phyloP scores from a whole-genome alignment of 768 basidiomycete species.

The Tylopilus plumbeoviolaceoides region DNA sequence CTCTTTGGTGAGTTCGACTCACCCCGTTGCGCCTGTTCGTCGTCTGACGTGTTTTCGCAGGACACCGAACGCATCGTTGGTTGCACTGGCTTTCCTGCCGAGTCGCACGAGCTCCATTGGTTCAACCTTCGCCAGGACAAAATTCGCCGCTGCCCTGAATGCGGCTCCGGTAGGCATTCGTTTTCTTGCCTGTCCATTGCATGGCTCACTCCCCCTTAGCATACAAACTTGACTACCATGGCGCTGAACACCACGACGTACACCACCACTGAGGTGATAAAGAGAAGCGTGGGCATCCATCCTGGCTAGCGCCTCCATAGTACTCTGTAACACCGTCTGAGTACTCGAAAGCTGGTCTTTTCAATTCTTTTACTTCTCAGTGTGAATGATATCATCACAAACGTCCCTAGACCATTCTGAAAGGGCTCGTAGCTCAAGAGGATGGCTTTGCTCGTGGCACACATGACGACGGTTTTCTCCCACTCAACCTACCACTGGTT shows the following conservation, averaged over 20 bases:
- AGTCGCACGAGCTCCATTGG: conserved; percentile 94
- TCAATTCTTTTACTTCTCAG: background rate
- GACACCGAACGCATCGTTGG: conserved; percentile 82
- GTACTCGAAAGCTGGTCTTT: conserved; percentile 1
- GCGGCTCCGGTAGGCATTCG: conserved; percentile 74
- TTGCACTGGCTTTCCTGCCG: conserved; percentile 92
- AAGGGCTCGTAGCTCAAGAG: background rate
- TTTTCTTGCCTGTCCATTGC: background rate
- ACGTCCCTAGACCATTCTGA: background rate
- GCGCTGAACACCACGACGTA: conserved; percentile 45
- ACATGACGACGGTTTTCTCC: background rate
- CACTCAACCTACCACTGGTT: too few species aligned
- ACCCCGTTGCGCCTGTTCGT: background rate
- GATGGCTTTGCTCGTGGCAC: background rate
- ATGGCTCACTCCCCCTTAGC: conserved; percentile 39
- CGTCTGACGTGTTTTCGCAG: conserved; percentile 35
- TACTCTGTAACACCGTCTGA: conserved; percentile 11
- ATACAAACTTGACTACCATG: conserved; percentile 72
- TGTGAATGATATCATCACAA: background rate
- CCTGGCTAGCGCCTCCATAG: conserved; percentile 14
- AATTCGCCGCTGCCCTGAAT: conserved; percentile 83
- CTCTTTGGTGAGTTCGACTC: conserved; percentile 61
- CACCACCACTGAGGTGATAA: conserved; percentile 42
- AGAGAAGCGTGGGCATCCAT: background rate
- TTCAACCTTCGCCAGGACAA: conserved; percentile 63